These are phyloP conservation scores for Aspergillus sp. DNA, from an alignment of 2,329 filamentous ascomycete species.

Conservation along the genomic window DNA sequence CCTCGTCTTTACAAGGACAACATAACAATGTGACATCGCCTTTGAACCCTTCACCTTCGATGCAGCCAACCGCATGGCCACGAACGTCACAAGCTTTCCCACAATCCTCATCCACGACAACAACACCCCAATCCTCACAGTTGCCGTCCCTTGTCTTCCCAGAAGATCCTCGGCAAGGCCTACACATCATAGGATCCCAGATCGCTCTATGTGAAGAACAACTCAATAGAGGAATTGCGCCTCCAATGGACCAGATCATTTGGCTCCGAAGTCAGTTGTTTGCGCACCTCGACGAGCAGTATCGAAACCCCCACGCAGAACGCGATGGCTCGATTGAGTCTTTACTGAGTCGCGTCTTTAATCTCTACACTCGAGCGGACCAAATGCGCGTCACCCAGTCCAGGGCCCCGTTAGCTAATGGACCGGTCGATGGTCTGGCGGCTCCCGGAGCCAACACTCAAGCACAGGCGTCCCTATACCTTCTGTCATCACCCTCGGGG, in stretches of 20 bases:
- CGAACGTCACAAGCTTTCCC: slow-evolving; percentile 3
- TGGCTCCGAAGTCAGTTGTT: slow-evolving; percentile 30
- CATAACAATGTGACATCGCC: neutral
- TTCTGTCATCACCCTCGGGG: slow-evolving; percentile 46
- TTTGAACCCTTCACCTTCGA: neutral
- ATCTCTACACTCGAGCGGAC: slow-evolving; percentile 30
- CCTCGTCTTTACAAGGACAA: neutral
- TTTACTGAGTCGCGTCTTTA: slow-evolving; percentile 30
- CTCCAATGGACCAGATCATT: slow-evolving; percentile 31
- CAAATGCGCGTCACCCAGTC: slow-evolving; percentile 28
- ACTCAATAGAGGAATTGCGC: slow-evolving; percentile 25
- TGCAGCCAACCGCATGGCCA: slow-evolving; percentile 6
- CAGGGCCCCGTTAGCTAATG: neutral
- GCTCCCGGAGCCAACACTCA: neutral
- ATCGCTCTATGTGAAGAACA: slow-evolving; percentile 29
- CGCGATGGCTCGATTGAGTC: slow-evolving; percentile 26
- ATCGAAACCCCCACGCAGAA: slow-evolving; percentile 21
- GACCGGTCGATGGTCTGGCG: neutral
- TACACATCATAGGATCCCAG: slow-evolving; percentile 21
- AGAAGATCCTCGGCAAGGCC: slow-evolving; percentile 13
- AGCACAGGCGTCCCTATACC: slow-evolving; percentile 32
- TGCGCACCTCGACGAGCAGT: slow-evolving; percentile 32
- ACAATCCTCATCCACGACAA: slow-evolving; percentile 1
- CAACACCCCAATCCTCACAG: slow-evolving; percentile 1
- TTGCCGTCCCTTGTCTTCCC: neutral